phyloP scores from a whole-genome alignment of 495 filamentous ascomycete species.

The Xylaria acuta region DNA sequence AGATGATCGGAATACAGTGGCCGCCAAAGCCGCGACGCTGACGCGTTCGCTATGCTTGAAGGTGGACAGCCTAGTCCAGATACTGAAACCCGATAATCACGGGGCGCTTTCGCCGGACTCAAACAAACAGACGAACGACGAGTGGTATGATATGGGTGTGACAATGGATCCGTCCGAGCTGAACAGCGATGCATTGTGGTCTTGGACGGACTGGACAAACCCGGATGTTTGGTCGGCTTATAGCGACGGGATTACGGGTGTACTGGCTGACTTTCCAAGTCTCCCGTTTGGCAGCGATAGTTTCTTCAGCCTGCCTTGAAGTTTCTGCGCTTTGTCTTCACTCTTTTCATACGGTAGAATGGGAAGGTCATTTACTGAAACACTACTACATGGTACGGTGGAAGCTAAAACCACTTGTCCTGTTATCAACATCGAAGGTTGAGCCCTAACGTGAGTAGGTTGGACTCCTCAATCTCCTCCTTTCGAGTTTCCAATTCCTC shows the following conservation, averaged over 20 bases:
- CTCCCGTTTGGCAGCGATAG: slow-evolving; percentile 26
- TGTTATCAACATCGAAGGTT: not conserved
- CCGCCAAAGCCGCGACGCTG: slow-evolving; percentile 2
- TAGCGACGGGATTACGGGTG: slow-evolving; percentile 28
- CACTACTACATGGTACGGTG: not conserved
- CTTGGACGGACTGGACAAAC: slow-evolving; percentile 24
- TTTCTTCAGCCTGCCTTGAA: slow-evolving; percentile 24
- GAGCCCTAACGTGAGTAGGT: not conserved
- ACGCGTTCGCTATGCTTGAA: slow-evolving; percentile 26
- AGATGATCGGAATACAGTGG: slow-evolving; percentile 22
- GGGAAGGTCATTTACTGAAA: not conserved
- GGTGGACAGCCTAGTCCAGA: slow-evolving; percentile 27
- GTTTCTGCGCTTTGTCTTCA: not conserved
- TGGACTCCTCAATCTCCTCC: not conserved
- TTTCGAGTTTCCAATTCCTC: slow-evolving; percentile 1
- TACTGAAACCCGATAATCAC: slow-evolving; percentile 18
- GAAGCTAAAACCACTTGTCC: not conserved
- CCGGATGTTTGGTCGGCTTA: slow-evolving; percentile 28
- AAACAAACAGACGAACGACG: not conserved
- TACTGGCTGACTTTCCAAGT: slow-evolving; percentile 28
- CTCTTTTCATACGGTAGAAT: not conserved
- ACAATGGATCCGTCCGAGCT: slow-evolving; percentile 16
- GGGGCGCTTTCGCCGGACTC: slow-evolving; percentile 1
- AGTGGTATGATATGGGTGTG: not conserved
- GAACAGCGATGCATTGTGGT: slow-evolving; percentile 27